Conservation (phyloP, 148 eudicot species). For the Rhododendron mucronatum region DNA sequence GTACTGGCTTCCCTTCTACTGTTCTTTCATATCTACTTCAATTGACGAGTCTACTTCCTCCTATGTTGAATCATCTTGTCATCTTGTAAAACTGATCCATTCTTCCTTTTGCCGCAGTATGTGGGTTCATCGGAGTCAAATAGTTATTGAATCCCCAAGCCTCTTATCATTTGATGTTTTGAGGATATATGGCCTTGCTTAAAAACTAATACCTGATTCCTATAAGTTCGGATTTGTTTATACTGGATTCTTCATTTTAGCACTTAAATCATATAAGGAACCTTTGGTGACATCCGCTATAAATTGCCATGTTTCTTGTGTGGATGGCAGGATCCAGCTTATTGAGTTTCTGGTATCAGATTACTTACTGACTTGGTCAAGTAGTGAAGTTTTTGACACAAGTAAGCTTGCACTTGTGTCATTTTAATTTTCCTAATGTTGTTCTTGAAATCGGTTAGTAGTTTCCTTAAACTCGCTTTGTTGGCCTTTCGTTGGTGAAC, state of each 20-base stretch:
- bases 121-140: background rate
- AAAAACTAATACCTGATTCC: background rate
- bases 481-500: no score
- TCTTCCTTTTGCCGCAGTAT: background rate
- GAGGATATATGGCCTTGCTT: background rate
- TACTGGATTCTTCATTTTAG: background rate
- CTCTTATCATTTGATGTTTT: background rate
- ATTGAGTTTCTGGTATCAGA: conserved; percentile 70
- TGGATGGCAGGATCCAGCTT: conserved; percentile 83
- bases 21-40: background rate
- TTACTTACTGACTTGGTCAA: conserved; percentile 59
- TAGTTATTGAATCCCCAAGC: background rate
- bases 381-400: conserved; percentile 44
- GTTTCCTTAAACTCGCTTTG: background rate
- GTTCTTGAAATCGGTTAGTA: background rate
- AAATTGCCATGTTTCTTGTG: conserved; percentile 3
- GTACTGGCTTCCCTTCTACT: background rate
- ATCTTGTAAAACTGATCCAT: background rate
- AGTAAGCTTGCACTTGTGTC: conserved; percentile 36
- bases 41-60: background rate
- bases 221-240: background rate
- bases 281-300: background rate
- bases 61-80: background rate
- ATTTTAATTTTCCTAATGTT: background rate
- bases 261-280: background rate